Percentiles rank a stretch among this genome's conserved stretches.
These are phyloP conservation scores for Spergularia azorica DNA, from an alignment of 179 eudicot species.

Conservation along the genomic window DNA sequence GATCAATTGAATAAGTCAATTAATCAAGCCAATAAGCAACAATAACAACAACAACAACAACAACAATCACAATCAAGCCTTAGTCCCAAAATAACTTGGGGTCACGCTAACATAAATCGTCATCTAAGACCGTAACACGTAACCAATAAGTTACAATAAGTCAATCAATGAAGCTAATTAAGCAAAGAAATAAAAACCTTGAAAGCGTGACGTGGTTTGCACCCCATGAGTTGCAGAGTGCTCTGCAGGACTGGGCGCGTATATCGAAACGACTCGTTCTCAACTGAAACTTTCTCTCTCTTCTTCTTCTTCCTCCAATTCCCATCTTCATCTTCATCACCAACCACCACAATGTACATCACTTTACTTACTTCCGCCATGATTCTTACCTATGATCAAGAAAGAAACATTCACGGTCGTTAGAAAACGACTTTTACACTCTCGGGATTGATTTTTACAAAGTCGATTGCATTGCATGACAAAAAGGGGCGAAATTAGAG, in stretches of 20 bases:
- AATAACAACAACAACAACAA: not conserved
- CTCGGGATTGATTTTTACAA: no score
- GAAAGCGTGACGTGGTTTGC: constrained; percentile 82
- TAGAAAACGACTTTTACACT: no score
- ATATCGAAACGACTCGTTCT: constrained; percentile 59
- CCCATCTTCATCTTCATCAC: constrained; percentile 36
- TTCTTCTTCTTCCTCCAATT: constrained; percentile 18
- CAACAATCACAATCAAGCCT: no score
- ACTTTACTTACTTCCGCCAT: constrained; percentile 54
- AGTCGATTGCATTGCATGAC: no score
- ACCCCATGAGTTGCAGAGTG: constrained; percentile 87
- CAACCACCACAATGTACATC: constrained; percentile 70
- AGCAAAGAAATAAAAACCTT: constrained; percentile 41
- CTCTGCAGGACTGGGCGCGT: constrained; percentile 82
- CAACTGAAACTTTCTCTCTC: not conserved
- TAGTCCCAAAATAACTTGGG: no score
- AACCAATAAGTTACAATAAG: not conserved
- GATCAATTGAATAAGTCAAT: no score
- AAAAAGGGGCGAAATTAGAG: no score
- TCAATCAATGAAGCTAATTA: not conserved
- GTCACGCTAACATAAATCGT: no score
- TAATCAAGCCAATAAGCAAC: not conserved
- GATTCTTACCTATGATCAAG: not conserved
- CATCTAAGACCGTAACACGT: no score
- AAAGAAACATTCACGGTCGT: no score